Evolutionary conservation across 305 asterid genomes (phyloP).

Genomic region (Ajuga reptans): DNA sequence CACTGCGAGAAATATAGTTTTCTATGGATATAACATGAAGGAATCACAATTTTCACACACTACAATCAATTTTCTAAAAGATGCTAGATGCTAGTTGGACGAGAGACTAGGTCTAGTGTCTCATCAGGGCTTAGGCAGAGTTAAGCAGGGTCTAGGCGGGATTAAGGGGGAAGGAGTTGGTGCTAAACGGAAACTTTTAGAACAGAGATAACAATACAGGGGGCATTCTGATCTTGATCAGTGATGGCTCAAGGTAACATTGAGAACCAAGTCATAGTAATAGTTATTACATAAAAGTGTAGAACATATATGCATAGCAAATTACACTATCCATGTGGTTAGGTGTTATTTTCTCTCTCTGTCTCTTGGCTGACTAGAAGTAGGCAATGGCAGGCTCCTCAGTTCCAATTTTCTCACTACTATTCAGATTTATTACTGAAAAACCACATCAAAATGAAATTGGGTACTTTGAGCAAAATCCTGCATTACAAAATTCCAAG

Average conservation of each 20-base stretch:
- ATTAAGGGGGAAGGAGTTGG: too few species aligned
- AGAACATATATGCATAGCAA: background rate
- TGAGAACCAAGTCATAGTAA: background rate
- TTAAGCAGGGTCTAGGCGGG: too few species aligned
- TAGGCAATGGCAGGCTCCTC: background rate
- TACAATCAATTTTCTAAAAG: background rate
- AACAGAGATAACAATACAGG: background rate
- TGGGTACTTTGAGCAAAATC: too few species aligned
- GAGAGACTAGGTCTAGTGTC: too few species aligned
- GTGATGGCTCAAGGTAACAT: background rate
- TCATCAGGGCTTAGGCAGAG: too few species aligned
- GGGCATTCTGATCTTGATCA: background rate
- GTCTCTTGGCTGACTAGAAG: too few species aligned
- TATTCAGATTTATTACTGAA: background rate
- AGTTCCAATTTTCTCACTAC: background rate
- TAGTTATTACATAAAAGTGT: background rate
- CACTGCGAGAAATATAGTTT: background rate
- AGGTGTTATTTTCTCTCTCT: background rate
- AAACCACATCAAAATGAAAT: too few species aligned
- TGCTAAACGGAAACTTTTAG: too few species aligned
- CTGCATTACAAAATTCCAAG: too few species aligned
- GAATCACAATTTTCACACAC: background rate
- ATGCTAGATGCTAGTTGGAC: too few species aligned
- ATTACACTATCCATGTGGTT: background rate
- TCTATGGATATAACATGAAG: background rate